These are phyloP conservation scores for Candida sanyiensis DNA, from an alignment of 805 yeast genomes.

Conservation along the genomic window DNA sequence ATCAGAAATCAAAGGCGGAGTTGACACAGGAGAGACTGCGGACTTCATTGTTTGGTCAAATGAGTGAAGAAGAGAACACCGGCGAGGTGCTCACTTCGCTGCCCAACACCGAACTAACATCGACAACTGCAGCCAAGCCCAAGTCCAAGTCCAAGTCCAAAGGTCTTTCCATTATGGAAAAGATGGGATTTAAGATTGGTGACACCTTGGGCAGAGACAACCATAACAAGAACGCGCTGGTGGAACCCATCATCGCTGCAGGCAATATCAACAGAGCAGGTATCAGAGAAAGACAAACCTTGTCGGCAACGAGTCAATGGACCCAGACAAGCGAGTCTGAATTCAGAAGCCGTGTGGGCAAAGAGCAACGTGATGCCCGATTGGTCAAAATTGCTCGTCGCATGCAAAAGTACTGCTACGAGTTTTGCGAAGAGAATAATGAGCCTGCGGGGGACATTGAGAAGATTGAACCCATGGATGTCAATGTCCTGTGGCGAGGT, in stretches of 20 bases:
- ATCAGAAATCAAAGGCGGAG: conserved; percentile 1
- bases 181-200: conserved; percentile 53
- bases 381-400: conserved; percentile 19
- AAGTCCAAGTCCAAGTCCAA: conserved; percentile 28
- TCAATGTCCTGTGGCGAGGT: conserved; percentile 40
- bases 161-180: conserved; percentile 49
- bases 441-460: conserved; percentile 22
- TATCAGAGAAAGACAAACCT: conserved; percentile 19
- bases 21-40: conserved; percentile 10
- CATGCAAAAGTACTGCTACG: conserved; percentile 39
- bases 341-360: conserved; percentile 20
- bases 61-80: conserved; percentile 1
- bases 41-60: conserved; percentile 21
- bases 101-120: conserved; percentile 6
- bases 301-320: neutral
- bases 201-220: conserved; percentile 34
- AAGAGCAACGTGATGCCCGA: conserved; percentile 12
- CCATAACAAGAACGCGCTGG: conserved; percentile 20
- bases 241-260: conserved; percentile 29
- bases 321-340: conserved; percentile 12
- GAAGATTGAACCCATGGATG: conserved; percentile 26
- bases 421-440: conserved; percentile 33
- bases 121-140: neutral
- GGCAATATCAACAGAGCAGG: conserved; percentile 22
- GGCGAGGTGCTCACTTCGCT: conserved; percentile 1